Evolutionary conservation across 106 monocot species (phyloP), one percentile per base, ranked within the genome.

Genomic region (Amphibolis antarctica): DNA sequence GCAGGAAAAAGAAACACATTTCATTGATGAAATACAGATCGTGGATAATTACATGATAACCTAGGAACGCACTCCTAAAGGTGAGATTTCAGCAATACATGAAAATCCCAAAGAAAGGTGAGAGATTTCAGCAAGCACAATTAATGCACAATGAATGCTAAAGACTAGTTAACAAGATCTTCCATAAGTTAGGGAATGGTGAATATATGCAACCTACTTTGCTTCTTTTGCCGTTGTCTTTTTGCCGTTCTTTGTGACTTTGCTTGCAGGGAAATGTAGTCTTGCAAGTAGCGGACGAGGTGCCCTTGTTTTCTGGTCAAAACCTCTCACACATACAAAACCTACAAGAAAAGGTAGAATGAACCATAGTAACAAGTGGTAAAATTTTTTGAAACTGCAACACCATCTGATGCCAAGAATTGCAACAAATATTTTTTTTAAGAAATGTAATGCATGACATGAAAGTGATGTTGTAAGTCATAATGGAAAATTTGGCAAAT

Each of bases 251-350:
- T 24, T 47, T 22, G 31, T 10, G 11, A 22, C n/a, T 21, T 36
- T 67, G 42, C 44, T 67, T 55, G 42, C 67, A 10, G 67, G 42
- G 23, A 67, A 67, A 55, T 67, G 67, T 15, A 67, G 55, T 67
- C 67, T 22, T 15, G 67, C 67, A 42, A 67, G 42, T 9, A 67
- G 67, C 12, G 67, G 67, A 7, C 67, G 30, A 23, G 67, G 67
- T 14, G 43, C 53, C 22, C 67, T 67, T 67, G 67, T 55, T 55
- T 43, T 43, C 26, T 67, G 67, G 23, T 67, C 67, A 55, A 67
- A 67, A 31, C 67, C 67, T 55, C 67, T 49, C 17, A 67, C 67
- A 44, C 67, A 67, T 51, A 67, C 55, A 67, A 55, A 55, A 1
- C 67, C 55, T 67, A 20, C 63, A 63, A 44, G 44, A 44, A 14